Percentiles rank a stretch among this genome's conserved stretches.
phyloP scores from a whole-genome alignment of 108 stramenopile species.

The Bacterosira constricta region DNA sequence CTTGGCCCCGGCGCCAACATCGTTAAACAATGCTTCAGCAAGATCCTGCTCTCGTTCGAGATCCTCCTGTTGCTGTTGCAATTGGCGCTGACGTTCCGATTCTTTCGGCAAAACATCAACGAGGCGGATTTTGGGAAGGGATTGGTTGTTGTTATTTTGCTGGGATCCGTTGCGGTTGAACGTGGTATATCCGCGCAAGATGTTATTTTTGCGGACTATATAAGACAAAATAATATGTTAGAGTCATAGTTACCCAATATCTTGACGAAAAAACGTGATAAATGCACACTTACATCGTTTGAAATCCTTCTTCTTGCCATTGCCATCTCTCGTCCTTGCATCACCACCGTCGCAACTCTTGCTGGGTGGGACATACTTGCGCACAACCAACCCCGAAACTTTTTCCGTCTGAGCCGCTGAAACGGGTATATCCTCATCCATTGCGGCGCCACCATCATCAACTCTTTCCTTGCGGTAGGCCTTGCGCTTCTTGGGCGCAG shows the following conservation, averaged over 20 bases:
- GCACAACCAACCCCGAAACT: conserved; percentile 41
- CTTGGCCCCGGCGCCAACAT: conserved; percentile 45
- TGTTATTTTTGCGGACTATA: conserved; percentile 42
- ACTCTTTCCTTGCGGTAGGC: conserved; percentile 45
- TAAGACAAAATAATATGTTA: no score
- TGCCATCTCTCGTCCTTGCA: background rate
- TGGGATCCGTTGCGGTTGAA: conserved; percentile 3
- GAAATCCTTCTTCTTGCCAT: conserved; percentile 32
- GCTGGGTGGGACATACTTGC: conserved; percentile 19
- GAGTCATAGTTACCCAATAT: no score
- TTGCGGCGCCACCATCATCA: conserved; percentile 1
- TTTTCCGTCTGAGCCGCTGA: conserved; percentile 39
- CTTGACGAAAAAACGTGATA: no score
- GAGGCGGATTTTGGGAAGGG: conserved; percentile 26
- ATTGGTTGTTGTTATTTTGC: background rate
- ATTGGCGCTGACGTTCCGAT: conserved; percentile 54
- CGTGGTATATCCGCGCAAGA: conserved; percentile 37
- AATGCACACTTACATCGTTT: conserved; percentile 45
- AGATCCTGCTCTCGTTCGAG: conserved; percentile 59
- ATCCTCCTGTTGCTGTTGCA: conserved; percentile 49
- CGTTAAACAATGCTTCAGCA: conserved; percentile 66
- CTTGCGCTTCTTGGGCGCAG: conserved; percentile 42
- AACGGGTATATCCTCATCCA: conserved; percentile 15
- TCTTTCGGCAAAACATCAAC: conserved; percentile 53
- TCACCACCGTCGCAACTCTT: background rate